Evolutionary conservation across 768 basidiomycete genomes (phyloP), one percentile per base, ranked within the genome.

Genomic region (Boletus patriciae): DNA sequence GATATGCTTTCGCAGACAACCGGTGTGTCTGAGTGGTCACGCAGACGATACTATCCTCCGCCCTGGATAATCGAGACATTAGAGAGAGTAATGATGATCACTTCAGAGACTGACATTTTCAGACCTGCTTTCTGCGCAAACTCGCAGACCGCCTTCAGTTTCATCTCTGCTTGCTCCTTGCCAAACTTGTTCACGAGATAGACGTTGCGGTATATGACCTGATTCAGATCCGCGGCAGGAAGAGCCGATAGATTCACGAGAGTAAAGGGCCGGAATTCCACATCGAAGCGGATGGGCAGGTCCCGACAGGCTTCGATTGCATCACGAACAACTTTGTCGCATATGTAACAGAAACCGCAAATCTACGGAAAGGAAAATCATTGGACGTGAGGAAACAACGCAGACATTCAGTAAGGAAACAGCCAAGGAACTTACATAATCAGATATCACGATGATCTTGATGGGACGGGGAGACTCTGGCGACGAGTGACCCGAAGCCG

Each of bases 1-100:
- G 61, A 50, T 73, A 77, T 2, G 80, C 79, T 48, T 77, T 74
- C 15, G 69, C 62, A 3, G 80, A 59, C 25, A 82, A 60, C n/a
- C 81, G 66, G 62, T 83, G 81, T 5, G 72, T 74, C 10, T 72
- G 64, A 43, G 54, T 71, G 18, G 80, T 78, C 43, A 64, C 68
- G n/a, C 71, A 69, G 8, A 81, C 37, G 7, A 65, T 66, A 4
- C 75, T 74, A 43, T 75, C 75, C 47, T 70, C 72, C 15, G 62
- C 56, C 33, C 78, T 80, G 43, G 25, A 58, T 8, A 21, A 46
- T 23, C 31, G 11, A 23, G 15, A 21, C 15, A 21, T 60, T 9
- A 55, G 50, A 34, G 42, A 10, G 3, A 18, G 16, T 12, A 8
- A 19, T 3, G 10, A 48, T 1, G 16, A 54, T 36, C 18, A 23